Evolutionary conservation across 106 monocot genomes (phyloP).

Genomic region (Dendrobium huoshanense): DNA sequence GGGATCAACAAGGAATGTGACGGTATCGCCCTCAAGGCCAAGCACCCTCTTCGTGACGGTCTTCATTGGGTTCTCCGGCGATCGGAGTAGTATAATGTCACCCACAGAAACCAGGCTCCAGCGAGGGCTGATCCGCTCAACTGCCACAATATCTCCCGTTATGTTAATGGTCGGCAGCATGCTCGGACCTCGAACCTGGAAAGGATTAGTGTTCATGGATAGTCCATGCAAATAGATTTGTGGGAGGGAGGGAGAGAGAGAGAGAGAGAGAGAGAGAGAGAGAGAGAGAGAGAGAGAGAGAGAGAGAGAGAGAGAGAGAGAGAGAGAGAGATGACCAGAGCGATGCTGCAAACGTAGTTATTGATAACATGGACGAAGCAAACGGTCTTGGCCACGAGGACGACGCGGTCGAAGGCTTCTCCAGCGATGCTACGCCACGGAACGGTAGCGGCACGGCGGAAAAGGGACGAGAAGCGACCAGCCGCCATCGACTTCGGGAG

Average conservation of each 20-base stretch:
- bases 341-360: conserved; percentile 32
- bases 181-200: conserved; percentile 63
- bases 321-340: conserved; percentile 19
- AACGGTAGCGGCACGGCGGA: conserved; percentile 3
- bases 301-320: background rate
- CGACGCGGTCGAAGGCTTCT: conserved; percentile 7
- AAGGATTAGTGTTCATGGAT: background rate
- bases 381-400: conserved; percentile 30
- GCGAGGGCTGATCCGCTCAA: conserved; percentile 43
- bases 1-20: conserved; percentile 46
- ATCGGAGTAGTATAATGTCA: conserved; percentile 55
- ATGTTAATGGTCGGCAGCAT: conserved; percentile 80
- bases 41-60: conserved; percentile 56
- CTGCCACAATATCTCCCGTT: conserved; percentile 65
- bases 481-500: background rate
- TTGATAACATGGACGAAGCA: conserved; percentile 56
- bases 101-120: conserved; percentile 34
- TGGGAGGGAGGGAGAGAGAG: background rate
- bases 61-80: conserved; percentile 74
- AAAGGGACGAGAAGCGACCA: background rate
- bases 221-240: background rate
- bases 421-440: conserved; percentile 4
- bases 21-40: conserved; percentile 73
- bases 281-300: background rate
- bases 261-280: background rate